Conservation (phyloP, 2,329 filamentous ascomycete species). For the Diaporthe humulicola region DNA sequence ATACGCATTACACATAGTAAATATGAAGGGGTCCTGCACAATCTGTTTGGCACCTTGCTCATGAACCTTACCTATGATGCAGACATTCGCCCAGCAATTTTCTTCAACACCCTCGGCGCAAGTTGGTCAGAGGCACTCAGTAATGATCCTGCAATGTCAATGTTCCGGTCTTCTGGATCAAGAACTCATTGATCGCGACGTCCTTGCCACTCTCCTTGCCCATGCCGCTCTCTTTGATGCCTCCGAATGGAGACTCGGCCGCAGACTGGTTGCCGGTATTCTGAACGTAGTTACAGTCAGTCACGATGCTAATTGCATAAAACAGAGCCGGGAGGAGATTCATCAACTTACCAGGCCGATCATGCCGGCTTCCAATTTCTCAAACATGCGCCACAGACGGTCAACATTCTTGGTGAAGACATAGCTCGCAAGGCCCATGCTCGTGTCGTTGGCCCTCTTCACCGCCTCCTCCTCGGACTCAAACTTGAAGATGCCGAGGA, state of each 20-base stretch:
- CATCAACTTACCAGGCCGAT: conserved; percentile 60
- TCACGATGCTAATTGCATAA: not conserved
- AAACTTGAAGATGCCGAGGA: conserved; percentile 43
- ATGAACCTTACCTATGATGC: not conserved
- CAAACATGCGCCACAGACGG: conserved; percentile 56
- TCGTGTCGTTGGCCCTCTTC: conserved; percentile 49
- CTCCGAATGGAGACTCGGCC: conserved; percentile 44
- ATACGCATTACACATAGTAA: not conserved
- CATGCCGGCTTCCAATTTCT: conserved; percentile 73
- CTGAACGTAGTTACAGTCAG: not conserved
- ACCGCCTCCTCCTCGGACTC: conserved; percentile 51
- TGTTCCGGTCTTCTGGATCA: conserved; percentile 40
- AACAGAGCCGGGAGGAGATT: too few relatives aligned
- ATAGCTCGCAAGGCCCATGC: conserved; percentile 50
- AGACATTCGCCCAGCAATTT: not conserved
- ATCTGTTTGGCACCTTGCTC: not conserved
- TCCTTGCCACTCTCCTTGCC: conserved; percentile 44
- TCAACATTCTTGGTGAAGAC: conserved; percentile 48
- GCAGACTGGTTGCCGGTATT: conserved; percentile 56
- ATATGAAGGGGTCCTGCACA: not conserved
- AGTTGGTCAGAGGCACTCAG: not conserved
- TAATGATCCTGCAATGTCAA: conserved; percentile 36
- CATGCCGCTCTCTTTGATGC: conserved; percentile 44
- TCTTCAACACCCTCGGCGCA: too few relatives aligned
- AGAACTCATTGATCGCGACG: conserved; percentile 41